phyloP scores from a whole-genome alignment of 192 early-diverging fungal species.

The Backusella tarrabulga region DNA sequence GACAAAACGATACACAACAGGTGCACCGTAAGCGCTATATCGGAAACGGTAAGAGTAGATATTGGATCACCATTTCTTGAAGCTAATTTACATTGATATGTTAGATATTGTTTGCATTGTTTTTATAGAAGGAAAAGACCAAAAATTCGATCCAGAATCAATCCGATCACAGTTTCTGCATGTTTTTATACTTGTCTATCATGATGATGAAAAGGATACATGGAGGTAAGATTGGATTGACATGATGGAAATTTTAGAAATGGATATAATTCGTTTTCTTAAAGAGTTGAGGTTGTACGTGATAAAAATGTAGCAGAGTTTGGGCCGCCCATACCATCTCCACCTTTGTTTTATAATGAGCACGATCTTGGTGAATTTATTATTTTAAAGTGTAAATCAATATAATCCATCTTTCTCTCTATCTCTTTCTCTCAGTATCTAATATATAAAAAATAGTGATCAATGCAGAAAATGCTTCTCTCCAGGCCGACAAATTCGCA shows the following conservation, averaged over 20 bases:
- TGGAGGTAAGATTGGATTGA: constrained; percentile 28
- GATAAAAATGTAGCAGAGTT: constrained; percentile 52
- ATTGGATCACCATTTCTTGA: too few relatives aligned
- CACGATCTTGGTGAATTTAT: constrained; percentile 40
- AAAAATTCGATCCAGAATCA: constrained; percentile 43
- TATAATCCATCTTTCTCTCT: too few relatives aligned
- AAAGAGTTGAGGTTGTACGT: constrained; percentile 32
- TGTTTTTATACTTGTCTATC: constrained; percentile 47
- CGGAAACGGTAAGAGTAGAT: constrained; percentile 43
- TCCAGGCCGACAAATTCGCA: constrained; percentile 48
- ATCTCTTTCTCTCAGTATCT: too few relatives aligned
- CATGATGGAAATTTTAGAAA: not conserved
- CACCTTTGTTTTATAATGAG: constrained; percentile 41
- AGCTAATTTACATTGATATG: too few relatives aligned
- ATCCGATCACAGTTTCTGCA: constrained; percentile 58
- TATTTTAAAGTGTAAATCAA: constrained; percentile 32
- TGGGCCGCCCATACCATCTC: constrained; percentile 47
- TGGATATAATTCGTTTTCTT: not conserved
- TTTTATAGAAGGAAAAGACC: constrained; percentile 46
- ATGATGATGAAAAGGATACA: not conserved
- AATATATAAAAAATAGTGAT: constrained; percentile 33
- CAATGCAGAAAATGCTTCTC: constrained; percentile 51
- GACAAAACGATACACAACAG: constrained; percentile 64
- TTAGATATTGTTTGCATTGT: constrained; percentile 51
- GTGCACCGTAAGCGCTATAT: constrained; percentile 61